Base-by-base conservation (phyloP, 1,139 yeast species). In the Trichomonascaceae sp. region DNA sequence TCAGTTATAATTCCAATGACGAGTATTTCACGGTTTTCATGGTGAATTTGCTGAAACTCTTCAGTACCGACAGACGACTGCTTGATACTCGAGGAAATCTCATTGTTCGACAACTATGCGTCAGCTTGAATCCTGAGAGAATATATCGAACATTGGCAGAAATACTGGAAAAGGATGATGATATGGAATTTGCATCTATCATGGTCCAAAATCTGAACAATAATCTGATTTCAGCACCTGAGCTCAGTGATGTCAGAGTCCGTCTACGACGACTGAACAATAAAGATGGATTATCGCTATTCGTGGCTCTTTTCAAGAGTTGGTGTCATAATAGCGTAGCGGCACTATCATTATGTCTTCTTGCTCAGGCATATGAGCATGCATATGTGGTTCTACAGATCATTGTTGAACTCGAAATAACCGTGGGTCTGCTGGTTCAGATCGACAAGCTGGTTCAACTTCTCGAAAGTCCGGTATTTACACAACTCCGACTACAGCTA, bases 301-400 rank as follows among this genome's bases (percentile, higher is more conserved):
- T 95, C 68, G 79, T 87, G 17, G 77, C 85, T 0, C 74, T 95
- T 54, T 95, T 93, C 71, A 84, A 81, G 64, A 84, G 96, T 55
- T 95, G 99, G 99, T 85, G 96, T 62, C 87, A 87, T 60, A 91
- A 90, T 66, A 84, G 96, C 0, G 90, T 96, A 0, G 93, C 97
- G 24, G 89, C 93, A 0, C 74, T 95, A 46, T 84, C 96, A 0
- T 75, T 95, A 39, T 91, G 98, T 63, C 75, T 95, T 47, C 74
- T 93, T 30, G 87, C 98, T 0, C 93, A 93, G 53, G 89, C 90
- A 54, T 93, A 95, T 66, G 95, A 90, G 66, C 78, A 91, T 60
- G 96, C 97, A 0, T 93, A 83, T 66, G 75, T 83, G 43, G 85
- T 93, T 2, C 79, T 95, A 43, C 87, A 88, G 63, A 81, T 81